phyloP scores from a whole-genome alignment of 148 eudicot species.

The Heliosperma pusillum region DNA sequence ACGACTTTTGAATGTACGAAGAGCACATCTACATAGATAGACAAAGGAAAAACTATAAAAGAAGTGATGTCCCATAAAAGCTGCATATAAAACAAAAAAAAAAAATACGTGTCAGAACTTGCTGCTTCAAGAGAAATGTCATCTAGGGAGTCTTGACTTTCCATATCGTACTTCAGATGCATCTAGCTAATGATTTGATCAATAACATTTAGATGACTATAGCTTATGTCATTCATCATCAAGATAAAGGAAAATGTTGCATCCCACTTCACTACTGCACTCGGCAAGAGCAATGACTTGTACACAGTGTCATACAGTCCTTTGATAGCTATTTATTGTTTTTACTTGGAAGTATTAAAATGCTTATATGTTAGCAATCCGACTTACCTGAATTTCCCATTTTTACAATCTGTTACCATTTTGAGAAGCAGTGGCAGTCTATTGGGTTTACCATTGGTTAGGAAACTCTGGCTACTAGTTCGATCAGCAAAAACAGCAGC shows the following conservation, averaged over 20 bases:
- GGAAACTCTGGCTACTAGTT: constrained; percentile 91
- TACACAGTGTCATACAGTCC: neutral
- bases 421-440: constrained; percentile 83
- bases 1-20: constrained; percentile 82
- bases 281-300: neutral
- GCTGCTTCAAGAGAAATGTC: neutral
- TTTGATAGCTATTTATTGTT: neutral
- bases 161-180: neutral
- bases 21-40: constrained; percentile 71
- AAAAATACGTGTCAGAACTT: neutral
- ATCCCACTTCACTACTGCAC: neutral
- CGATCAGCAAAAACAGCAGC: constrained; percentile 80
- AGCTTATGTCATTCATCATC: neutral
- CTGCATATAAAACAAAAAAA: neutral
- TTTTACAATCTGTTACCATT: constrained; percentile 87
- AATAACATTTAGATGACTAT: neutral
- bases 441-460: constrained; percentile 82
- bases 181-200: constrained; percentile 3
- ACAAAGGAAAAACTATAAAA: constrained; percentile 20
- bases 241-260: constrained; percentile 5
- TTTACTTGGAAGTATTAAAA: neutral
- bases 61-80: neutral
- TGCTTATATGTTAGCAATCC: constrained; percentile 7
- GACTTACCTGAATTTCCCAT: constrained; percentile 76
- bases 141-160: neutral